Percentiles rank a stretch among this genome's conserved stretches.
Evolutionary conservation across 495 filamentous ascomycete species (phyloP).

Genomic region (Cryomyces minteri): DNA sequence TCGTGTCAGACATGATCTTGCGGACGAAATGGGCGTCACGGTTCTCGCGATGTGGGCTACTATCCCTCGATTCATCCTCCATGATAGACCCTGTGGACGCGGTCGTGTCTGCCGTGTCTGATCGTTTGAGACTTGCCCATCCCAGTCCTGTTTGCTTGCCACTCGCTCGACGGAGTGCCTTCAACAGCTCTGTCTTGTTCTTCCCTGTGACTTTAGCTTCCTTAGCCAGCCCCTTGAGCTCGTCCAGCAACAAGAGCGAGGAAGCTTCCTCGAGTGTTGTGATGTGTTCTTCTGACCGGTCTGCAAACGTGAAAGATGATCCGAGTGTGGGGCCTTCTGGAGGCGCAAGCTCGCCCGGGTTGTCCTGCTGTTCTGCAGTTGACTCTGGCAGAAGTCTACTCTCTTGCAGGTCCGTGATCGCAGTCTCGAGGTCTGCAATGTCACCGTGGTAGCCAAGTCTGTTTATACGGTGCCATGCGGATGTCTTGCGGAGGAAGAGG

Average conservation of each 20-base stretch:
- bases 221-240: constrained; percentile 70
- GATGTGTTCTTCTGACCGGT: constrained; percentile 52
- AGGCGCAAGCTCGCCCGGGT: constrained; percentile 27
- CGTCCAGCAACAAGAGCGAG: constrained; percentile 61
- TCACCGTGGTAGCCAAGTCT: constrained; percentile 65
- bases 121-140: constrained; percentile 35
- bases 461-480: constrained; percentile 79
- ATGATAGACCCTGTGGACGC: constrained; percentile 4
- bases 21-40: constrained; percentile 14
- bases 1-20: constrained; percentile 66
- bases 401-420: constrained; percentile 41
- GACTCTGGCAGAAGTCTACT: constrained; percentile 23
- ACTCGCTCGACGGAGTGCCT: constrained; percentile 50
- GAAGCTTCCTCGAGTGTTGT: constrained; percentile 73
- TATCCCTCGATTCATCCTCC: constrained; percentile 7
- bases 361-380: constrained; percentile 6
- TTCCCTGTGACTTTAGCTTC: constrained; percentile 77
- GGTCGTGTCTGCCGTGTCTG: constrained; percentile 27
- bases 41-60: constrained; percentile 7
- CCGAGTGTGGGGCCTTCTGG: constrained; percentile 29
- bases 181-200: constrained; percentile 67
- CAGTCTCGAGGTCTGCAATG: constrained; percentile 50
- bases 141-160: constrained; percentile 53
- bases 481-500: constrained; percentile 82
- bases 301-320: constrained; percentile 54